Conservation (phyloP, 768 basidiomycete species). For the Suillus paluster region DNA sequence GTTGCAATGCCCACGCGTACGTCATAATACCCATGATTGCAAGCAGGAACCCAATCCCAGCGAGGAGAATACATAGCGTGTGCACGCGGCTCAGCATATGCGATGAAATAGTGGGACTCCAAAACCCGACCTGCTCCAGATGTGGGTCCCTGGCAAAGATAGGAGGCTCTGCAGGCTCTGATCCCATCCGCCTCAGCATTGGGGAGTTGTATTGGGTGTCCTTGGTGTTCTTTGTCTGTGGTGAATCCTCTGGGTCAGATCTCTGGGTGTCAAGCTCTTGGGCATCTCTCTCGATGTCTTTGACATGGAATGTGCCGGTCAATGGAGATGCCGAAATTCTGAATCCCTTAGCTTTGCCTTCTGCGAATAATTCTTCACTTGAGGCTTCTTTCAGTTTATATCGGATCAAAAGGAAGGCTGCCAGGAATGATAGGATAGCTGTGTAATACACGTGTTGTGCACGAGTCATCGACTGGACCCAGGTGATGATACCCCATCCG, state of each 20-base stretch:
- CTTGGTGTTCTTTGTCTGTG: background rate
- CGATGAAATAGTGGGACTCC: slow-evolving; percentile 35
- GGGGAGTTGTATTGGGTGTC: background rate
- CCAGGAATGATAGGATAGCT: slow-evolving; percentile 55
- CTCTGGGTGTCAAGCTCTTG: background rate
- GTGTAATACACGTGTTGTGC: background rate
- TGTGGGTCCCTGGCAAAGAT: slow-evolving; percentile 53
- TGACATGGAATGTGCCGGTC: slow-evolving; percentile 9
- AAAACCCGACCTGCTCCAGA: slow-evolving; percentile 56
- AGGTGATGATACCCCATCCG: slow-evolving; percentile 19
- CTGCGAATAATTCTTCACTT: slow-evolving; percentile 47
- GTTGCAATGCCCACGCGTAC: slow-evolving; percentile 55
- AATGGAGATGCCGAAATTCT: slow-evolving; percentile 28
- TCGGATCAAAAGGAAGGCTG: slow-evolving; percentile 57
- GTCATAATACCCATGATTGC: slow-evolving; percentile 54
- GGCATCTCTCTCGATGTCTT: slow-evolving; percentile 19
- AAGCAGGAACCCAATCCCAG: slow-evolving; percentile 53
- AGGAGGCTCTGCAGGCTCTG: slow-evolving; percentile 24
- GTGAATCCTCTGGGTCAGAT: background rate
- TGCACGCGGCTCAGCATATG: slow-evolving; percentile 56
- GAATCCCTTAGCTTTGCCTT: slow-evolving; percentile 21
- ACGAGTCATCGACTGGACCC: slow-evolving; percentile 19
- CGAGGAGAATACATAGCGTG: slow-evolving; percentile 49
- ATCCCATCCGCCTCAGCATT: background rate
- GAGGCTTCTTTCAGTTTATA: slow-evolving; percentile 60